Evolutionary conservation across 352 stramenopile species (phyloP).

Genomic region (Phytophthora kernoviae): DNA sequence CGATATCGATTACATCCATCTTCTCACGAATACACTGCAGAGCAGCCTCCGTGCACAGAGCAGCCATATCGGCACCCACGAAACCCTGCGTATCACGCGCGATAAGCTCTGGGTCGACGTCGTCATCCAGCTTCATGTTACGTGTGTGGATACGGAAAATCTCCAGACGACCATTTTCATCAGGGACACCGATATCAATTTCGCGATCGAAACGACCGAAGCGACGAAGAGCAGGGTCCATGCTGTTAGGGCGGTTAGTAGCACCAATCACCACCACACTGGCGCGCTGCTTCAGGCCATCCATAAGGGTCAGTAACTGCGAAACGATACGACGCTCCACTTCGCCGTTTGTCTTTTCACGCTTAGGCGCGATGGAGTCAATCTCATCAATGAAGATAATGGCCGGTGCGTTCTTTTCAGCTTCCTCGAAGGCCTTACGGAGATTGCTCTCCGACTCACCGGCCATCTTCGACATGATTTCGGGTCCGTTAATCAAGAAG

Average conservation of each 20-base stretch:
- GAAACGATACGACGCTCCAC: slow-evolving; percentile 99
- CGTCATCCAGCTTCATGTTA: slow-evolving; percentile 99
- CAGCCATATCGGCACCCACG: slow-evolving; percentile 99
- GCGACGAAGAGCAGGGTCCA: slow-evolving; percentile 97
- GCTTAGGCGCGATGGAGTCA: slow-evolving; percentile 97
- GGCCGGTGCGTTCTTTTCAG: slow-evolving; percentile 99
- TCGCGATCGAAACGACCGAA: slow-evolving; percentile 99
- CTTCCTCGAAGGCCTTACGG: slow-evolving; percentile 98
- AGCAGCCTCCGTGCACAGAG: slow-evolving; percentile 97
- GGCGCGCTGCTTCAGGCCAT: slow-evolving; percentile 93
- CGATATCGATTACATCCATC: slow-evolving; percentile 99
- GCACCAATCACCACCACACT: slow-evolving; percentile 99
- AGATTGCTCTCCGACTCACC: slow-evolving; percentile 93
- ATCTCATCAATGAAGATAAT: slow-evolving; percentile 99
- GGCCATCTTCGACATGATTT: slow-evolving; percentile 99
- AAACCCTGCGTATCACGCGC: slow-evolving; percentile 99
- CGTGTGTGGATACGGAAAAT: slow-evolving; percentile 99
- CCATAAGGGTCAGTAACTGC: slow-evolving; percentile 99
- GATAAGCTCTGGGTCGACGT: slow-evolving; percentile 98
- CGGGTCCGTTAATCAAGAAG: slow-evolving; percentile 99
- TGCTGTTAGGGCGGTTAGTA: slow-evolving; percentile 99
- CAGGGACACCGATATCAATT: slow-evolving; percentile 99
- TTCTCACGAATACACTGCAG: slow-evolving; percentile 99
- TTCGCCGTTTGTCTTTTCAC: slow-evolving; percentile 99
- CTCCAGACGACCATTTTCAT: slow-evolving; percentile 98